Base-by-base conservation (phyloP, 164 flowering plant species). In the Protea cynaroides region DNA sequence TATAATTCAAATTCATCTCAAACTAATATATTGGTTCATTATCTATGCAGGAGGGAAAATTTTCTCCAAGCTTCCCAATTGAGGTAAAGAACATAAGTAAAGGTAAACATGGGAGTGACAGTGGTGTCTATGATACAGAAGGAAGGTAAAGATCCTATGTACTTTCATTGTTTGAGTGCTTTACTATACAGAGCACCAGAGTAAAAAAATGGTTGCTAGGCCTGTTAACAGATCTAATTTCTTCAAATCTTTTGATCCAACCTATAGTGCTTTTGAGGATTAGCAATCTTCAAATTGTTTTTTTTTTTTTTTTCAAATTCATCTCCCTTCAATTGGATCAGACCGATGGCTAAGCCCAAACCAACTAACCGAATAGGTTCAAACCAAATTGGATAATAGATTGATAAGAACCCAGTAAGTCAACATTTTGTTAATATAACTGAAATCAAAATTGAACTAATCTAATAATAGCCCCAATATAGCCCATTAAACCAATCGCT, bases 51-150 rank as follows among this genome's bases (percentile, higher is more conserved):
- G 77, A 89, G 96, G 92, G 90, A 4, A 86, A 84, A 64, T 64
- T 56, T 19, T 79, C 84, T 24, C 59, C 65, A 0, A 68, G 67
- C 0, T 77, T 90, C 55, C 98, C 98, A 0, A 90, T 93, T 50
- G 91, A 84, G 69, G 62, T 90, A 7, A 72, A 78, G 47, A 86
- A 90, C 76, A 90, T 93, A 4, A 68, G 80, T 0, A 70, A 55
- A 25, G 83, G 73, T 75, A 93, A 88, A 63, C 98, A 93, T 62
- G 84, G 86, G 1, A 93, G 98, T 38, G 98, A 93, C 64, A 75
- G 88, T n/a, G 98, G 88, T 23, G 88, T 84, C 7, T 93, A 88
- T 55, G 96, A 93, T 67, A 21, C 68, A 0, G 82, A 93, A 69
- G 98, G 98, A 82, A 93, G 97, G 98, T 93, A 79, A 52, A 44